Percentiles rank a stretch among this genome's conserved stretches.
These are phyloP conservation scores for Tetraselmis striata DNA, from an alignment of 139 green algal species.

Conservation along the genomic window DNA sequence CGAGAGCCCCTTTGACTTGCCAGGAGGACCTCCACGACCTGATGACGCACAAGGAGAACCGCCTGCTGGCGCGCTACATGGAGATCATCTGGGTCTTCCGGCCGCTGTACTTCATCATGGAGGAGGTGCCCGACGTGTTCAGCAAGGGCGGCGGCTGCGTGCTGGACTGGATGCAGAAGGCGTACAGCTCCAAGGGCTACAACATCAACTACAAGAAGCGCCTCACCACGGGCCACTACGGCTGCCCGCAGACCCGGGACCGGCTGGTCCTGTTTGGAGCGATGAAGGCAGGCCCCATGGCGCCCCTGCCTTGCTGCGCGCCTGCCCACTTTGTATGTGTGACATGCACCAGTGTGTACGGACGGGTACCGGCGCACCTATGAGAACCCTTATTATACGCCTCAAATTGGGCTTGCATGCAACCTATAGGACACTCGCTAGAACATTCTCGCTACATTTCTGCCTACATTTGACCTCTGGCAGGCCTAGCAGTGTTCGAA, in stretches of 20 bases:
- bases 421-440: no score
- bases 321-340: no score
- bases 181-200: constrained; percentile 3
- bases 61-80: background rate
- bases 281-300: background rate
- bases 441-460: no score
- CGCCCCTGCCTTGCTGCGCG: background rate
- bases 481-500: no score
- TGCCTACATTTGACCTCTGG: no score
- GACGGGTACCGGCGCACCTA: no score
- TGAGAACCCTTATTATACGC: no score
- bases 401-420: no score
- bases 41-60: constrained; percentile 4
- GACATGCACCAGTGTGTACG: no score
- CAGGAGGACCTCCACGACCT: background rate
- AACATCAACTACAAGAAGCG: background rate
- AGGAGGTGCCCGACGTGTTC: constrained; percentile 12
- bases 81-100: constrained; percentile 7
- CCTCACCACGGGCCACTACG: constrained; percentile 4
- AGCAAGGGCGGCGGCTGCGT: background rate
- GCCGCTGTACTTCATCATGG: constrained; percentile 11
- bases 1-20: no score
- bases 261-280: constrained; percentile 1
- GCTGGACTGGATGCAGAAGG: background rate
- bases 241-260: constrained; percentile 4